phyloP scores from a whole-genome alignment of 2,329 filamentous ascomycete species.

The Capronia epimyces region DNA sequence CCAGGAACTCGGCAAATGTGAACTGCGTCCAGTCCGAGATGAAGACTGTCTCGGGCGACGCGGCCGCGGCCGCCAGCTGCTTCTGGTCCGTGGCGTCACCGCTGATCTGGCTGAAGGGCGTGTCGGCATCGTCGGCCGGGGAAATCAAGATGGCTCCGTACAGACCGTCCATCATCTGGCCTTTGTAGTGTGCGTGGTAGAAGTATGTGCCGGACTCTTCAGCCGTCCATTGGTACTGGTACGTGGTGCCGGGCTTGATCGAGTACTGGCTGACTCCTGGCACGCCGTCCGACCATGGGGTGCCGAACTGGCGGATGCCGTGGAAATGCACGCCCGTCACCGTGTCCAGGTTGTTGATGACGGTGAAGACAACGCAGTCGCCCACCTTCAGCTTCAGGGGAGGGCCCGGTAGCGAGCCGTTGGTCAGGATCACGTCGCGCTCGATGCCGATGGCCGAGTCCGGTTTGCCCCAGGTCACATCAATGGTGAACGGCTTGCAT shows the following conservation, averaged over 20 bases:
- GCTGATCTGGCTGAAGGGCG: slow-evolving; percentile 50
- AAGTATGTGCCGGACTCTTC: slow-evolving; percentile 53
- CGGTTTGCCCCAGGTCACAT: slow-evolving; percentile 35
- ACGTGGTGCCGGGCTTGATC: slow-evolving; percentile 57
- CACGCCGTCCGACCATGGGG: slow-evolving; percentile 68
- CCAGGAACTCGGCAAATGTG: slow-evolving; percentile 45
- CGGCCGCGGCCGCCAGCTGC: slow-evolving; percentile 47
- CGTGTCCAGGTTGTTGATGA: slow-evolving; percentile 63
- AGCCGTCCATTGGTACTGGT: slow-evolving; percentile 54
- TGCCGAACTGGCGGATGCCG: slow-evolving; percentile 70
- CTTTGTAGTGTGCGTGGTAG: slow-evolving; percentile 64
- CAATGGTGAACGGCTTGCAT: slow-evolving; percentile 31
- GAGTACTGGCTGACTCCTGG: slow-evolving; percentile 62
- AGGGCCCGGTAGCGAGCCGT: slow-evolving; percentile 68
- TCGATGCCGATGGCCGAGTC: slow-evolving; percentile 40
- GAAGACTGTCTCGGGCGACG: slow-evolving; percentile 44
- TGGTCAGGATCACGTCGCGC: slow-evolving; percentile 62
- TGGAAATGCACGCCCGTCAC: slow-evolving; percentile 69
- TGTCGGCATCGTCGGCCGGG: slow-evolving; percentile 33
- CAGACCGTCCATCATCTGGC: slow-evolving; percentile 63
- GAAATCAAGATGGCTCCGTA: slow-evolving; percentile 61
- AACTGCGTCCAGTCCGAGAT: slow-evolving; percentile 55
- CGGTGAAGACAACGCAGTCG: slow-evolving; percentile 63
- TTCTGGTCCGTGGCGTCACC: slow-evolving; percentile 35
- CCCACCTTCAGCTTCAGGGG: slow-evolving; percentile 68